Conservation (phyloP, 345 rosid species). For the Hibiscus syriacus region DNA sequence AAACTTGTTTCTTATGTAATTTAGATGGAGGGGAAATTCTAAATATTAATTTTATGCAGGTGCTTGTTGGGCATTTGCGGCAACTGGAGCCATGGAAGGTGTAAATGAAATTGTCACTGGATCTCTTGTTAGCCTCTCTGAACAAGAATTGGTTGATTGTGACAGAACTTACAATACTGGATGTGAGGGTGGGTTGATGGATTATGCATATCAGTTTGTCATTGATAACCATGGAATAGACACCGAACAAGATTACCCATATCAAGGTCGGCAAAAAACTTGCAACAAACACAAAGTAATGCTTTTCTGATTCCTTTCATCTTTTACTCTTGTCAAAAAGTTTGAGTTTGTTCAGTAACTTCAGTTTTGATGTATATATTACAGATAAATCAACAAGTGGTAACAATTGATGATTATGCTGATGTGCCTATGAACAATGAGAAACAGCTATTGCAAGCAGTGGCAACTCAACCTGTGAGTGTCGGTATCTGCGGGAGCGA, state of each 20-base stretch:
- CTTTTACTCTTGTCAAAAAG: background rate
- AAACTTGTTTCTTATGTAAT: no score
- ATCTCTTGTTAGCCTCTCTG: conserved; percentile 85
- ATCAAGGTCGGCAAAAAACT: conserved; percentile 36
- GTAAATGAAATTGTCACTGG: conserved; percentile 70
- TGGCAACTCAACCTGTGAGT: conserved; percentile 80
- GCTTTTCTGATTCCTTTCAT: background rate
- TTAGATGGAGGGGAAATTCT: background rate
- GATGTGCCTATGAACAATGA: conserved; percentile 59
- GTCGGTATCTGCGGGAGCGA: conserved; percentile 94
- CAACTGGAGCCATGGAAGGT: conserved; percentile 92
- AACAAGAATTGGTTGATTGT: conserved; percentile 86
- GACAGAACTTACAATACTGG: conserved; percentile 64
- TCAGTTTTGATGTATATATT: conserved; percentile 9
- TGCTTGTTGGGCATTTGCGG: conserved; percentile 94
- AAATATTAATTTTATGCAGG: conserved; percentile 34
- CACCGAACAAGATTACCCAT: conserved; percentile 81
- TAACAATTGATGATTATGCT: conserved; percentile 66
- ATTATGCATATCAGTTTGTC: conserved; percentile 75
- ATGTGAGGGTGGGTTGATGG: conserved; percentile 92
- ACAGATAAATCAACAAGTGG: conserved; percentile 60
- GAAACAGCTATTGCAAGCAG: conserved; percentile 51
- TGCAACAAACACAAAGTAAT: conserved; percentile 67
- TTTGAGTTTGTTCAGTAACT: background rate
- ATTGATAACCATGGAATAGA: conserved; percentile 74